These are phyloP conservation scores for Naganishia sp. DNA, from an alignment of 1,284 basidiomycete genomes.

Conservation along the genomic window DNA sequence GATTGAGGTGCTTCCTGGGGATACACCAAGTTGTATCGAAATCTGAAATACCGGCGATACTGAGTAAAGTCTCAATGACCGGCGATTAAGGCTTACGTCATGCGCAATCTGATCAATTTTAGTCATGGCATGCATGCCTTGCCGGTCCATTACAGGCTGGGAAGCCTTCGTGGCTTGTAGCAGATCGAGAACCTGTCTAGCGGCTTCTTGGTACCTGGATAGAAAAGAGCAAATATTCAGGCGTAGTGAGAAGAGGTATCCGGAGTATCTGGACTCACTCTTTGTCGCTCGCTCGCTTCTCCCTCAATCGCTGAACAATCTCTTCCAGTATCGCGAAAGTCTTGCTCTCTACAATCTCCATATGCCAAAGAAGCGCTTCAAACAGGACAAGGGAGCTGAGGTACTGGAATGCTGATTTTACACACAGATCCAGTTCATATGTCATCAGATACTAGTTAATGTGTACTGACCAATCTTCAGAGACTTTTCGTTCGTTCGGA, in stretches of 20 bases:
- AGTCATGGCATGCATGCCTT: not conserved
- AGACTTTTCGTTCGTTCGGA: not conserved
- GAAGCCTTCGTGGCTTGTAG: not conserved
- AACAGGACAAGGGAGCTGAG: not conserved
- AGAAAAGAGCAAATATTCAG: not conserved
- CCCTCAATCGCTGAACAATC: not conserved
- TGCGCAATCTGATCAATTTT: not conserved
- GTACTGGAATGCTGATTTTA: not conserved
- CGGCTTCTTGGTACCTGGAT: not conserved
- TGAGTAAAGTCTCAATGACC: not conserved
- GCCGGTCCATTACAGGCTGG: not conserved
- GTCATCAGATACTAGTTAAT: too few relatives aligned
- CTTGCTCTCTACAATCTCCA: slow-evolving; percentile 1
- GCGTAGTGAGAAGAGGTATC: too few relatives aligned
- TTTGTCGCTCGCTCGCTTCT: not conserved
- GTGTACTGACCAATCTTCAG: slow-evolving; percentile 2
- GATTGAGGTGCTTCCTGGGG: not conserved
- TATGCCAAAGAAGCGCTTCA: slow-evolving; percentile 1
- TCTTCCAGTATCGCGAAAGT: not conserved
- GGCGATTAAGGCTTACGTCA: not conserved
- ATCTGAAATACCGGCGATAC: not conserved
- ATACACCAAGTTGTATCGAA: not conserved
- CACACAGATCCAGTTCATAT: not conserved
- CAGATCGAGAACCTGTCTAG: not conserved
- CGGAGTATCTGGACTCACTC: not conserved